Conservation (phyloP, 2,329 filamentous ascomycete genomes). For the Diplodia mutila region DNA sequence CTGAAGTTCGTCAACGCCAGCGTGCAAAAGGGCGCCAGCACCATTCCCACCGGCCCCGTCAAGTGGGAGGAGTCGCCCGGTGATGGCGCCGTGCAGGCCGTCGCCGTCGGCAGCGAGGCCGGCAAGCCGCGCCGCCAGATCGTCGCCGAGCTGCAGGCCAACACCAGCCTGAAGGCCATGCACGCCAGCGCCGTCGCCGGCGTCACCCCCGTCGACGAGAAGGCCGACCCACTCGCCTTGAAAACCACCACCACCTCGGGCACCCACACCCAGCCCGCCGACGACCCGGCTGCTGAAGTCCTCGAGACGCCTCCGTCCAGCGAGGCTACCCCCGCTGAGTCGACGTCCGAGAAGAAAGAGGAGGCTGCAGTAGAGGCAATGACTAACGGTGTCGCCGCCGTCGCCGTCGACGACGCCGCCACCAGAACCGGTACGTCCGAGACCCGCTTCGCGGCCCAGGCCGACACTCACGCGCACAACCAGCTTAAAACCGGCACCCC, state of each 20-base stretch:
- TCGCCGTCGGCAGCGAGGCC: constrained; percentile 50
- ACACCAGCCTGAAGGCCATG: constrained; percentile 34
- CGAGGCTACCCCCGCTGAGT: constrained; percentile 4
- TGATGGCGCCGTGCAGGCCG: constrained; percentile 47
- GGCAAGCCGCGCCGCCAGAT: constrained; percentile 45
- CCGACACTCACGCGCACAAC: constrained; percentile 49
- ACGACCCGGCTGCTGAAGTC: constrained; percentile 27
- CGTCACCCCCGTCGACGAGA: constrained; percentile 27
- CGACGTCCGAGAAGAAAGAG: constrained; percentile 3
- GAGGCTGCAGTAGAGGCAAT: neutral
- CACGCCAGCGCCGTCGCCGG: constrained; percentile 34
- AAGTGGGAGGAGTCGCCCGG: constrained; percentile 49
- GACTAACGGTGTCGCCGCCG: neutral
- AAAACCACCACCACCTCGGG: constrained; percentile 36
- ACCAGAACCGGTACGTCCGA: constrained; percentile 45
- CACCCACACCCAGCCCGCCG: constrained; percentile 42
- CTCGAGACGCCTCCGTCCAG: neutral
- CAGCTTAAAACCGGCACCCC: constrained; percentile 50
- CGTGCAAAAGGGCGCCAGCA: constrained; percentile 41
- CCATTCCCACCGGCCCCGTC: constrained; percentile 53
- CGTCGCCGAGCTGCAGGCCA: constrained; percentile 45
- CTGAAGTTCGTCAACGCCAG: constrained; percentile 47
- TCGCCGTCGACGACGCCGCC: neutral
- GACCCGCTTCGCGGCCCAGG: constrained; percentile 47
- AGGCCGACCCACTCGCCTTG: constrained; percentile 24